Conservation (phyloP, 805 yeast species). For the Ogataea parapolymorpha region DNA sequence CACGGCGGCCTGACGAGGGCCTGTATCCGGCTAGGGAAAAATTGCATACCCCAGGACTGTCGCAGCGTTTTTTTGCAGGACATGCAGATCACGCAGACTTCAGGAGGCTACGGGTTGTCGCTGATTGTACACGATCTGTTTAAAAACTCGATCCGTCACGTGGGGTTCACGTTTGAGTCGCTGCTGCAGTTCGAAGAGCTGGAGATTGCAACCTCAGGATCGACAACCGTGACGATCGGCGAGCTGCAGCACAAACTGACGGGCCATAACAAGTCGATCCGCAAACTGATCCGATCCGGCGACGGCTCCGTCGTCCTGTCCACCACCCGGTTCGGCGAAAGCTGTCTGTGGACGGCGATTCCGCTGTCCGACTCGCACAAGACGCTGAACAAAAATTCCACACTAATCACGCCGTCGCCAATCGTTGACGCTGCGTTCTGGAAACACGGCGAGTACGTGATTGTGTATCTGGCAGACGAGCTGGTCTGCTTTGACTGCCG, state of each 20-base stretch:
- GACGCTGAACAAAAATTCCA: slow-evolving; percentile 36
- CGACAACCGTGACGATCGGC: slow-evolving; percentile 21
- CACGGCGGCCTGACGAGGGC: slow-evolving; percentile 16
- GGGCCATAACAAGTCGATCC: slow-evolving; percentile 84
- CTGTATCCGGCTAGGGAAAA: slow-evolving; percentile 21
- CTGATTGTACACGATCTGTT: slow-evolving; percentile 44
- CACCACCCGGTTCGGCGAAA: slow-evolving; percentile 58
- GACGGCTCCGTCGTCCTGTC: slow-evolving; percentile 62
- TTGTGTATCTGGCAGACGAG: slow-evolving; percentile 41
- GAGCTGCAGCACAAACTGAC: slow-evolving; percentile 57
- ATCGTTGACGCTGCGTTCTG: slow-evolving; percentile 48
- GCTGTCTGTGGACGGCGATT: slow-evolving; percentile 55
- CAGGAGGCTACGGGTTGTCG: slow-evolving; percentile 31
- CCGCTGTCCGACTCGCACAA: slow-evolving; percentile 24
- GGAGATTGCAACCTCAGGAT: neutral
- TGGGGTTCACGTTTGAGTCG: slow-evolving; percentile 32
- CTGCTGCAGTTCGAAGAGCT: slow-evolving; percentile 25
- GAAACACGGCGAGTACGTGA: slow-evolving; percentile 43
- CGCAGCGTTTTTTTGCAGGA: slow-evolving; percentile 25
- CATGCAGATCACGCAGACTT: slow-evolving; percentile 15
- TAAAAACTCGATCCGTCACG: slow-evolving; percentile 33
- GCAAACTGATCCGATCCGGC: slow-evolving; percentile 59
- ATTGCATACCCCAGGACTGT: slow-evolving; percentile 32
- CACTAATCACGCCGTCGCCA: slow-evolving; percentile 42
- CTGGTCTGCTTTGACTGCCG: slow-evolving; percentile 64